A percentile compares a stretch with the other conserved stretches of the same genome.
Evolutionary conservation across 495 filamentous ascomycete genomes (phyloP).

Genomic region (Darksidea phi): DNA sequence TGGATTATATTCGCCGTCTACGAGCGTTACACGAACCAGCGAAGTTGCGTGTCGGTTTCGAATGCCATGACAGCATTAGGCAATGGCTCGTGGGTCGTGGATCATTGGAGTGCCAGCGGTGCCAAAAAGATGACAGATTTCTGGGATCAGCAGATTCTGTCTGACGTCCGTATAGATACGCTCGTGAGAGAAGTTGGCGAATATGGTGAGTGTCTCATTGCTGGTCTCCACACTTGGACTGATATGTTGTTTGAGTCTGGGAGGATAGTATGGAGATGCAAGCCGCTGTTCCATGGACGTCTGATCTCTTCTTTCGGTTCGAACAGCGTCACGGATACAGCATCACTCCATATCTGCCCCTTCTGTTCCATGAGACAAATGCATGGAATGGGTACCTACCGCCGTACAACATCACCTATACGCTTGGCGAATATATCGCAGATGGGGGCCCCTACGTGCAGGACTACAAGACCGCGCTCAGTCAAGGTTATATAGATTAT

Average conservation of each 20-base stretch:
- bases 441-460: constrained; percentile 34
- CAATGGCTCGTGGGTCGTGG: constrained; percentile 52
- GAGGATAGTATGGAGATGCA: constrained; percentile 53
- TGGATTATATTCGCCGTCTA: constrained; percentile 47
- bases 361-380: constrained; percentile 36
- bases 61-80: constrained; percentile 38
- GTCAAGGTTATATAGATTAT: constrained; percentile 44
- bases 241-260: constrained; percentile 45
- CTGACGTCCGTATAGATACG: constrained; percentile 35
- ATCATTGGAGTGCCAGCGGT: constrained; percentile 51
- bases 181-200: constrained; percentile 45
- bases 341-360: constrained; percentile 43
- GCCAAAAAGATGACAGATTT: constrained; percentile 48
- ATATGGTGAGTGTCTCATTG: constrained; percentile 42
- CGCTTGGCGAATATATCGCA: constrained; percentile 34
- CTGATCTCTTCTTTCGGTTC: constrained; percentile 37
- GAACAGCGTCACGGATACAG: constrained; percentile 35
- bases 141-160: constrained; percentile 49
- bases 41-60: constrained; percentile 18
- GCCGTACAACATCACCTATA: constrained; percentile 34
- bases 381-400: constrained; percentile 10
- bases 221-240: background rate
- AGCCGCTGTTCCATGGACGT: constrained; percentile 49
- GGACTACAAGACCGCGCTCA: constrained; percentile 43
- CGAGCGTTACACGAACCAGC: constrained; percentile 42